Evolutionary conservation across 495 filamentous ascomycete genomes (phyloP).

Genomic region (Pseudomonodictys pantanalensis): DNA sequence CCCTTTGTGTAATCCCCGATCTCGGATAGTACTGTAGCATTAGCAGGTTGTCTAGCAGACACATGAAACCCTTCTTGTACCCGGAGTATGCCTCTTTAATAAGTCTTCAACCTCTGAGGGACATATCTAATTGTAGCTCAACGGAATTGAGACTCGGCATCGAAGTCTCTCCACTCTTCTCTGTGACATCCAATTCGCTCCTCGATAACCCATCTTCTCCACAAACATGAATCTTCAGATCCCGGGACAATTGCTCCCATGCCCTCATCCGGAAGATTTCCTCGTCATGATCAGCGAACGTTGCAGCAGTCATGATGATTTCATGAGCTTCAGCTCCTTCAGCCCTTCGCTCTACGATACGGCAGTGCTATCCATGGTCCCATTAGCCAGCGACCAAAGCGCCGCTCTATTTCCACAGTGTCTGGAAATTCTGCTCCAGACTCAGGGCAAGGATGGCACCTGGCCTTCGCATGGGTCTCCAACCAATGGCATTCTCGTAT

Average conservation of each 20-base stretch:
- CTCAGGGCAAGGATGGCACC: conserved; percentile 34
- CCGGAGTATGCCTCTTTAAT: too few species aligned
- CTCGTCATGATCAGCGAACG: background rate
- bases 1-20: too few species aligned
- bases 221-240: background rate
- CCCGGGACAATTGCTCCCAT: background rate
- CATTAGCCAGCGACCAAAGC: conserved; percentile 23
- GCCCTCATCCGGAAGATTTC: background rate
- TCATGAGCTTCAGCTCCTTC: background rate
- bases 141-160: too few species aligned
- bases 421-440: conserved; percentile 35
- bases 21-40: too few species aligned
- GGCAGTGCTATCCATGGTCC: conserved; percentile 49
- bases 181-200: too few species aligned
- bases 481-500: conserved; percentile 41
- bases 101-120: too few species aligned
- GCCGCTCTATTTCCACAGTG: conserved; percentile 41
- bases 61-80: too few species aligned
- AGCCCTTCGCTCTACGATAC: conserved; percentile 44
- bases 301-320: background rate
- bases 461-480: conserved; percentile 37
- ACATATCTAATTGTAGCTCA: too few species aligned
- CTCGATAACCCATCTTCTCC: background rate
- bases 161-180: too few species aligned
- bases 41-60: too few species aligned